Conservation (phyloP, 2,329 filamentous ascomycete genomes). For the Trichoderma hamatum region DNA sequence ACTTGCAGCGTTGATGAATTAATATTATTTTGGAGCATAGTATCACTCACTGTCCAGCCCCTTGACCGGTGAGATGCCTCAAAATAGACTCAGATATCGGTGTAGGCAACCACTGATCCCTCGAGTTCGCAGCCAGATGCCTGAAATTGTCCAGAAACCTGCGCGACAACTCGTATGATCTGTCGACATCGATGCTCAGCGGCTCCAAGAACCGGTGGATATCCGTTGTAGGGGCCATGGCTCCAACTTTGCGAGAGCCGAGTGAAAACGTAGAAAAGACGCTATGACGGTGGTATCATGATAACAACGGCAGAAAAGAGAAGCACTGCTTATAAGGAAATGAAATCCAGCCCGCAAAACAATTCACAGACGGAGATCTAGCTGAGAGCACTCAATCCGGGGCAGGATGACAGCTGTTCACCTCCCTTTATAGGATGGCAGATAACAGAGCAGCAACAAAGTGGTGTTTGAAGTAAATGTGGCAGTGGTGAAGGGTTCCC, state of each 20-base stretch:
- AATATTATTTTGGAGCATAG: background rate
- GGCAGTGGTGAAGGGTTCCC: background rate
- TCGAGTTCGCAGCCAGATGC: slow-evolving; percentile 54
- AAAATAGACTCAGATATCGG: slow-evolving; percentile 64
- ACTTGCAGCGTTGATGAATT: background rate
- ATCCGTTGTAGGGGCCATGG: slow-evolving; percentile 33
- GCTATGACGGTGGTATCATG: slow-evolving; percentile 22
- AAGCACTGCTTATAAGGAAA: too few species aligned
- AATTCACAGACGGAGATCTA: background rate
- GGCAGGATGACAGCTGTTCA: background rate
- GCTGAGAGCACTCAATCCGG: background rate
- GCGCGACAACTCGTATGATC: slow-evolving; percentile 51
- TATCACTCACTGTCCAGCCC: slow-evolving; percentile 53
- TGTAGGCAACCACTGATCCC: slow-evolving; percentile 61
- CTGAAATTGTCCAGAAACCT: slow-evolving; percentile 53
- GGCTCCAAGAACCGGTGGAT: slow-evolving; percentile 54
- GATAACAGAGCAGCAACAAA: background rate
- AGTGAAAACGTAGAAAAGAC: background rate
- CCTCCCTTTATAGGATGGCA: slow-evolving; percentile 1
- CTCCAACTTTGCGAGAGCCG: background rate
- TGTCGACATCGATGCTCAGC: slow-evolving; percentile 51
- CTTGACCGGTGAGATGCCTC: slow-evolving; percentile 48
- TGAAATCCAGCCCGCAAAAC: too few species aligned
- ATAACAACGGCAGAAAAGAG: background rate
- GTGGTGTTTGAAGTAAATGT: background rate